Evolutionary conservation across 176 grass and related monocot species (phyloP).

Genomic region (Areca catechu): DNA sequence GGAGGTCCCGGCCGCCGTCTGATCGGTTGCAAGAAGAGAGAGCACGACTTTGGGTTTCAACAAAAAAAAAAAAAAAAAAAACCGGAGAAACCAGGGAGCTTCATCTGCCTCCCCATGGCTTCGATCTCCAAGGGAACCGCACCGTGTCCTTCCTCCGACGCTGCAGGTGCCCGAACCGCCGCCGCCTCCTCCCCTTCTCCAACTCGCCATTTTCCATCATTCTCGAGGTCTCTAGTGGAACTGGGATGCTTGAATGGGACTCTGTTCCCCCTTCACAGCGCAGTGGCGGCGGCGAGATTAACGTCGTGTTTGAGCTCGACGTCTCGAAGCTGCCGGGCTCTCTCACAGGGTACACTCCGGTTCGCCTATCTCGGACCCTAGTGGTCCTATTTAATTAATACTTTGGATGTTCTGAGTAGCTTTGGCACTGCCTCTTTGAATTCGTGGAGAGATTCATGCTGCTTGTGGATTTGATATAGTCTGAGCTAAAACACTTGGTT

Average conservation of each 20-base stretch:
- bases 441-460: too few relatives aligned
- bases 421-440: too few relatives aligned
- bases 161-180: not conserved
- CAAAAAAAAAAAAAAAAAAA: too few relatives aligned
- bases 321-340: constrained; percentile 3
- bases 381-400: not conserved
- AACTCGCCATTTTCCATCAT: not conserved
- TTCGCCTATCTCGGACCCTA: not conserved
- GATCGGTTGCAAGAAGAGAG: too few relatives aligned
- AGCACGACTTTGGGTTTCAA: too few relatives aligned
- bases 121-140: not conserved
- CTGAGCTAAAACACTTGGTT: not conserved
- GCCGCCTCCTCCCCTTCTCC: not conserved
- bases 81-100: too few relatives aligned
- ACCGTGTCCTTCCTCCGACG: not conserved
- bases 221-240: constrained; percentile 1
- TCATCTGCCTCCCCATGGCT: too few relatives aligned
- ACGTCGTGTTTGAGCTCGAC: constrained; percentile 3
- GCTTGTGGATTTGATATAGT: too few relatives aligned
- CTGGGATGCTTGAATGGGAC: constrained; percentile 4
- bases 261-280: constrained; percentile 8
- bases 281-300: constrained; percentile 7
- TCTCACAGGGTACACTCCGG: constrained; percentile 2
- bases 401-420: too few relatives aligned
- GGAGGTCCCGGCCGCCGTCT: too few relatives aligned